Conservation (phyloP, 192 early-diverging fungal species). For the Kickxella alabastrina region DNA sequence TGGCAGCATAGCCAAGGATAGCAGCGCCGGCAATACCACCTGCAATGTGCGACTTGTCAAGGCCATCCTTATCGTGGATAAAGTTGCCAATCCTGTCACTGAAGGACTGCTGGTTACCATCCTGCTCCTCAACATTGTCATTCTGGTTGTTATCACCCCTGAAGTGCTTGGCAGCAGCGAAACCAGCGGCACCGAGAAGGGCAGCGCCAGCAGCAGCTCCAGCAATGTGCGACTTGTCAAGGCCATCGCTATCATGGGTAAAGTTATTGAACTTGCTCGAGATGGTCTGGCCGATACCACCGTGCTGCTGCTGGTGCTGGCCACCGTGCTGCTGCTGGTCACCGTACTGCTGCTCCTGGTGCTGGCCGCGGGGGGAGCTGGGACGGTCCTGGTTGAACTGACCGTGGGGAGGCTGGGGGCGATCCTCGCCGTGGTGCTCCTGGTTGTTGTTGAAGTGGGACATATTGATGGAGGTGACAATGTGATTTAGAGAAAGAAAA, state of each 20-base stretch:
- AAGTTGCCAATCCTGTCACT: constrained; percentile 1
- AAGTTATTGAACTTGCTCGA: constrained; percentile 1
- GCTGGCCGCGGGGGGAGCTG: neutral
- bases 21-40: neutral
- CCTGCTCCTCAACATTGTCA: neutral
- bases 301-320: constrained; percentile 3
- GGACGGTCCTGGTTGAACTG: neutral
- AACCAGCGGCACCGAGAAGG: constrained; percentile 5
- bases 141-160: constrained; percentile 14
- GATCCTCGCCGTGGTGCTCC: constrained; percentile 10
- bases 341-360: constrained; percentile 6
- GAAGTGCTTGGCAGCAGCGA: constrained; percentile 20
- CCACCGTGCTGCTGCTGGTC: constrained; percentile 1
- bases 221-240: neutral
- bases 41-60: neutral
- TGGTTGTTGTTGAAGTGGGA: too few species aligned
- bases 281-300: too few species aligned
- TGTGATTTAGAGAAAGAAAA: too few species aligned
- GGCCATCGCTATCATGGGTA: neutral
- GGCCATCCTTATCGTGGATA: neutral
- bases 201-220: neutral
- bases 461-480: too few species aligned
- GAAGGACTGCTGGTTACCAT: neutral
- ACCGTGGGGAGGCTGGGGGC: too few species aligned
- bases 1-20: too few species aligned